A percentile compares a stretch with the other conserved stretches of the same genome.
phyloP scores from a whole-genome alignment of 371 early-diverging fungal species.

The Polyrhizophydium stewartii region DNA sequence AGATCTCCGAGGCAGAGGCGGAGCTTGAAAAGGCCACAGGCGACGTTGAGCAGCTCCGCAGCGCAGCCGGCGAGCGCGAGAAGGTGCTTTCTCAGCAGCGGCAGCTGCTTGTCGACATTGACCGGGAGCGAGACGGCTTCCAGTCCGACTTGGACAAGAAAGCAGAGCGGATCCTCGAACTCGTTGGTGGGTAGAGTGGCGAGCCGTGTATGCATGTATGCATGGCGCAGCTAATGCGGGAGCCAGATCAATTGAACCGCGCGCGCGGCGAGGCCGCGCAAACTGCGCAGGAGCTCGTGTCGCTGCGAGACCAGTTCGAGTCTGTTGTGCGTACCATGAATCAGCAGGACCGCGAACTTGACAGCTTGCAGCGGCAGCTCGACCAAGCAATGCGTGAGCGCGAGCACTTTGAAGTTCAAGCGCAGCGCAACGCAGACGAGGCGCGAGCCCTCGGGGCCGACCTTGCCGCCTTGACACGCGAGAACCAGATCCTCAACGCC shows the following conservation, averaged over 20 bases:
- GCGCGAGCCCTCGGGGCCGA: constrained; percentile 27
- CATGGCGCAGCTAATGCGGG: not conserved
- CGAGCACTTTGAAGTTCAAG: constrained; percentile 12
- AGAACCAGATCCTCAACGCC: constrained; percentile 37
- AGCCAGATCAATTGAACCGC: constrained; percentile 2
- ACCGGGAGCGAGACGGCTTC: constrained; percentile 36
- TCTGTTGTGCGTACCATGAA: constrained; percentile 20
- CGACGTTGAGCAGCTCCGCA: constrained; percentile 11
- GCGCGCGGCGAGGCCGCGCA: constrained; percentile 8
- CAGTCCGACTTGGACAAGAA: constrained; percentile 32
- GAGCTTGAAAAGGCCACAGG: constrained; percentile 4
- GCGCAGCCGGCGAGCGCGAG: constrained; percentile 8
- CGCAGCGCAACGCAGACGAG: constrained; percentile 11
- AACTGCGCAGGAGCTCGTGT: constrained; percentile 16
- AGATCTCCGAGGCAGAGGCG: constrained; percentile 10
- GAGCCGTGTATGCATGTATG: not conserved
- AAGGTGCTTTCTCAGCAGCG: constrained; percentile 24
- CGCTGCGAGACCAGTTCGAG: constrained; percentile 29
- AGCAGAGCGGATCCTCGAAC: constrained; percentile 27
- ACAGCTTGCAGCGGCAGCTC: constrained; percentile 19
- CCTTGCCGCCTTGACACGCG: constrained; percentile 35
- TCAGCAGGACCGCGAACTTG: constrained; percentile 36
- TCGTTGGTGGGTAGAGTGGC: constrained; percentile 20
- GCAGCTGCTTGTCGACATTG: constrained; percentile 29
- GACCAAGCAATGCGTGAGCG: constrained; percentile 14